A percentile compares a stretch with the other conserved stretches of the same genome.
Evolutionary conservation across 1,284 basidiomycete species (phyloP).

Genomic region (Kwoniella shivajii): DNA sequence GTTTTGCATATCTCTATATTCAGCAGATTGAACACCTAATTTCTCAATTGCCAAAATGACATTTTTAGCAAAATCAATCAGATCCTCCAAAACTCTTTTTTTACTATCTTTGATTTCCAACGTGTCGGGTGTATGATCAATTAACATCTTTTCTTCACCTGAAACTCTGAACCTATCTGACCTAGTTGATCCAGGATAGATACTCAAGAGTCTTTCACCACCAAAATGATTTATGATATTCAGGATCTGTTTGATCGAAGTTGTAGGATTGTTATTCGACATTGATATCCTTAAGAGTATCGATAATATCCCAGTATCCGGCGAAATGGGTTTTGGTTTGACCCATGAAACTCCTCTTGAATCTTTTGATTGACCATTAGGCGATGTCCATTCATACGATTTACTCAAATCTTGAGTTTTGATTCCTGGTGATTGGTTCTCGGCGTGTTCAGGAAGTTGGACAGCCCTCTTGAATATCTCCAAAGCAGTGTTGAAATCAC

Average conservation of each 20-base stretch:
- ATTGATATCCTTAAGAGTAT: conserved; percentile 36
- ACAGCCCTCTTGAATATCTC: conserved; percentile 34
- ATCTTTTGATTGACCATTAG: conserved; percentile 25
- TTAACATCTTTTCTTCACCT: not conserved
- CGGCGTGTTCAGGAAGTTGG: conserved; percentile 24
- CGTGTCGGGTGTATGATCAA: not conserved
- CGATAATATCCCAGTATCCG: conserved; percentile 24
- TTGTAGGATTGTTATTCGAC: conserved; percentile 17
- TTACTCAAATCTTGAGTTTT: not conserved
- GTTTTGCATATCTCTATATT: not conserved
- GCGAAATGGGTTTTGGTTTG: conserved; percentile 5
- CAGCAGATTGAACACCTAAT: not conserved
- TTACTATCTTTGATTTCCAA: not conserved
- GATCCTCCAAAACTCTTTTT: not conserved
- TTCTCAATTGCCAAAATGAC: conserved; percentile 17
- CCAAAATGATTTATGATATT: conserved; percentile 9
- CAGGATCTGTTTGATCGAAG: conserved; percentile 24
- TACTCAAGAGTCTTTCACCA: conserved; percentile 4
- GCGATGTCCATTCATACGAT: conserved; percentile 17
- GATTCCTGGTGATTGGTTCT: conserved; percentile 3
- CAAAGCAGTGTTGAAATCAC: conserved; percentile 39
- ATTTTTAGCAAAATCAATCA: conserved; percentile 16
- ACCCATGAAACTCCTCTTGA: conserved; percentile 20
- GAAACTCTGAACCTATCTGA: not conserved
- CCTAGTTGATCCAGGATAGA: not conserved